Base-by-base conservation (phyloP, 2,329 filamentous ascomycete genomes). In the Fusarium odoratissimum region DNA sequence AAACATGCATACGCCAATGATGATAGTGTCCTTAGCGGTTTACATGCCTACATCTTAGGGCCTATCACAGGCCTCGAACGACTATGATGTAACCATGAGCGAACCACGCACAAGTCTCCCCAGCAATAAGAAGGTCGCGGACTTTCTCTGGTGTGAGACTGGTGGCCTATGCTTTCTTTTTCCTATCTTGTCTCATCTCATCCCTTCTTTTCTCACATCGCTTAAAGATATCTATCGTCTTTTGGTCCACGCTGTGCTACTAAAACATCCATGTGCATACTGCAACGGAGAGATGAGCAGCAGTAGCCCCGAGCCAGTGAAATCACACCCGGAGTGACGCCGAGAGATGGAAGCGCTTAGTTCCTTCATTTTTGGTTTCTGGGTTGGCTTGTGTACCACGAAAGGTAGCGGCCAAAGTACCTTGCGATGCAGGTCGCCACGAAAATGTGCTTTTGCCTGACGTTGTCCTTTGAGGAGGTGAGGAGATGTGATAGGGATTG, bases 301-400 rank as follows among this genome's bases (percentile, higher is more conserved):
- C 25, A 19, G 1, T 25, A 25, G 1, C 25, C 17, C 25, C 25
- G 44, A 19, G 17, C 25, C 44, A 30, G 19, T 21, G 8, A 46
- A 14, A 30, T 30, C 17, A 9, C 25, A 4, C 12, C 0, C 17
- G 8, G 44, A 19, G 25, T 6, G 0, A 14, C 19, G 5, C 25
- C 12, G 25, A 46, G 12, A 30, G 25, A 5, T 8, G 12, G 19
- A 21, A 21, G 25, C 25, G 25, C 44, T 23, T 11, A 12, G 11
- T 42, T 42, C 7, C 3, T 21, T 40, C 3, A 11, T 21, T 0
- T 6, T 21, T 13, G 19, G 19, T 1, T 13, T 40, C 40, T 11
- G 14, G n/a, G 23, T 17, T 23, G n/a, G n/a, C 14, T 23, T 5
- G n/a, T 42, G 14, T 42, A 23, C 11, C 40, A 42, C 14, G 9